Evolutionary conservation across 257 asterid genomes (phyloP).

Genomic region (Solanum megistacrolobum): DNA sequence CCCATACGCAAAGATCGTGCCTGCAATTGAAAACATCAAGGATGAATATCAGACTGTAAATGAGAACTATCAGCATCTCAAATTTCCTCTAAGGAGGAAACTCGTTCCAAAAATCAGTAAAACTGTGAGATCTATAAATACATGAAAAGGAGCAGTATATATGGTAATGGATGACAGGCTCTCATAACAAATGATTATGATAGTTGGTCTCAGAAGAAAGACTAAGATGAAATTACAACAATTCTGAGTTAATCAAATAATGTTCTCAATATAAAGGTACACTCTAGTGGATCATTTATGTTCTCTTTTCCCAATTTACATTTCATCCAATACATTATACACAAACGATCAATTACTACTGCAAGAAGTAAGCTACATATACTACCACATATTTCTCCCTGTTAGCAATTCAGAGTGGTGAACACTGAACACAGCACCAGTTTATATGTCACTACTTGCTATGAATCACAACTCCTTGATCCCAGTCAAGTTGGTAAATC

Average conservation of each 20-base stretch:
- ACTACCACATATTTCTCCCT: background rate
- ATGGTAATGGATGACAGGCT: background rate
- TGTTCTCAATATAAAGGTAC: background rate
- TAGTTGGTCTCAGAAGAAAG: background rate
- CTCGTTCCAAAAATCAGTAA: background rate
- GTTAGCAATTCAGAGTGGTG: background rate
- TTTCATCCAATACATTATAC: background rate
- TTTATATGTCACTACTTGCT: background rate
- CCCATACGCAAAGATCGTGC: slow-evolving; percentile 96
- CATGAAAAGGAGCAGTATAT: background rate
- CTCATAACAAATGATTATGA: background rate
- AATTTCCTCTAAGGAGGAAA: background rate
- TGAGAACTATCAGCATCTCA: background rate
- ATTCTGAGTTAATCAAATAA: background rate
- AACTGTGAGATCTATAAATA: background rate
- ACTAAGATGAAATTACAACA: background rate
- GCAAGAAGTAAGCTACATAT: background rate
- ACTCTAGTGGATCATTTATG: background rate
- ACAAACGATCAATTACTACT: background rate
- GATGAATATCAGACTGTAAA: slow-evolving; percentile 1
- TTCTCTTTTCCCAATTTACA: background rate
- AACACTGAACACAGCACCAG: background rate
- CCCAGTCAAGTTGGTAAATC: background rate
- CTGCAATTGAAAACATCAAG: slow-evolving; percentile 26
- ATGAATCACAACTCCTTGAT: background rate